phyloP scores from a whole-genome alignment of 495 filamentous ascomycete genomes.

The Tuber melanosporum region DNA sequence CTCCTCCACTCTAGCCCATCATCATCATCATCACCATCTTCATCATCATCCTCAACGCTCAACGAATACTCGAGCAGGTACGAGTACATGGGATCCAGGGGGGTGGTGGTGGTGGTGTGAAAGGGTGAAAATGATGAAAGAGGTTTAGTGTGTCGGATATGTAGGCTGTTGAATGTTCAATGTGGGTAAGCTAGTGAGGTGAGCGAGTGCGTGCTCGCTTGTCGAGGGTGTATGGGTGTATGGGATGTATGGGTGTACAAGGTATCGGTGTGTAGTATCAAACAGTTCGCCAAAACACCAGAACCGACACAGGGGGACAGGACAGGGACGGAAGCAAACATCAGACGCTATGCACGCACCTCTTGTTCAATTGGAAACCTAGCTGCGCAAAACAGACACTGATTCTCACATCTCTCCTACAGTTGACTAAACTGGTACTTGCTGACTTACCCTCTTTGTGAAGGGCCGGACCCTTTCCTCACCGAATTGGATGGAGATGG shows the following conservation, averaged over 20 bases:
- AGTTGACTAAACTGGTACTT: constrained; percentile 18
- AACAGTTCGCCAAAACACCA: constrained; percentile 39
- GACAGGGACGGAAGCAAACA: constrained; percentile 33
- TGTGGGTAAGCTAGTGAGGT: constrained; percentile 16
- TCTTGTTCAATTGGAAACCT: constrained; percentile 40
- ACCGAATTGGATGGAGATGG: constrained; percentile 17
- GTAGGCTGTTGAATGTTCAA: constrained; percentile 27
- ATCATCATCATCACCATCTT: neutral
- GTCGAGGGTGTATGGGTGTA: constrained; percentile 17
- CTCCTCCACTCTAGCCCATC: neutral
- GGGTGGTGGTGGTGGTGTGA: neutral
- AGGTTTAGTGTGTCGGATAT: constrained; percentile 27
- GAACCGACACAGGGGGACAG: constrained; percentile 18
- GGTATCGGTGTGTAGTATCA: constrained; percentile 11
- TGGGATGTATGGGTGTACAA: too few relatives aligned
- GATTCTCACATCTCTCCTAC: constrained; percentile 30
- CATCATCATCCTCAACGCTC: neutral
- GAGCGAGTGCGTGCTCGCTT: constrained; percentile 32
- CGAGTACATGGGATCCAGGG: neutral
- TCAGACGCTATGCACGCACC: constrained; percentile 40
- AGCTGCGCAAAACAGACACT: constrained; percentile 27
- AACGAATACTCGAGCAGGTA: too few relatives aligned
- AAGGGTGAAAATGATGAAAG: neutral
- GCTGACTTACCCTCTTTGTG: constrained; percentile 32
- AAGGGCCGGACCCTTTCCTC: neutral